phyloP scores from a whole-genome alignment of 2,329 filamentous ascomycete species.

The Hymenoscyphus fructigenus region DNA sequence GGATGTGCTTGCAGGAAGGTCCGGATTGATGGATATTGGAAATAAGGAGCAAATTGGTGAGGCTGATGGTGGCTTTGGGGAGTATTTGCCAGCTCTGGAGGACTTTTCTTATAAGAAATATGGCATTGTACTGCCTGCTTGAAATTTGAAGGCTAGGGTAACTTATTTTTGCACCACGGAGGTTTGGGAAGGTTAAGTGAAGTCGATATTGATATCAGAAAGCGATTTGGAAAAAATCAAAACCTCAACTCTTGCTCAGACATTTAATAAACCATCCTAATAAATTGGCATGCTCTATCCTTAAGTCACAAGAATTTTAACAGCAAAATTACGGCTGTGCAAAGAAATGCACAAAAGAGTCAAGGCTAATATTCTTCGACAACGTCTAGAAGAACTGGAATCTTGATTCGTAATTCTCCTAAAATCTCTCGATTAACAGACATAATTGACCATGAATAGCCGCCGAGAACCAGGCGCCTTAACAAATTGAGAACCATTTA shows the following conservation, averaged over 20 bases:
- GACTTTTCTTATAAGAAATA: slow-evolving; percentile 41
- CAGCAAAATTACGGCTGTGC: no score
- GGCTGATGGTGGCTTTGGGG: slow-evolving; percentile 59
- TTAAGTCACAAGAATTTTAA: no score
- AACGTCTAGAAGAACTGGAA: no score
- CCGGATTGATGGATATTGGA: slow-evolving; percentile 42
- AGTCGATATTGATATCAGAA: neutral
- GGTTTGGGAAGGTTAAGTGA: neutral
- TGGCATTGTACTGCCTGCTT: neutral
- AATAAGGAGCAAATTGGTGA: slow-evolving; percentile 61
- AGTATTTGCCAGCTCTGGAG: slow-evolving; percentile 51
- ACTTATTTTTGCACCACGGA: neutral
- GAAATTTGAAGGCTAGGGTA: neutral
- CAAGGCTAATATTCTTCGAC: no score
- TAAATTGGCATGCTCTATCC: no score
- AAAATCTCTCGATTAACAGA: no score
- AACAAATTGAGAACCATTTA: neutral
- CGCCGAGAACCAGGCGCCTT: neutral
- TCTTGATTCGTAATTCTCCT: no score
- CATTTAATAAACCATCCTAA: neutral
- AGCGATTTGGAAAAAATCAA: neutral
- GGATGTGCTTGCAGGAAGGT: slow-evolving; percentile 77
- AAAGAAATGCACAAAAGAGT: no score
- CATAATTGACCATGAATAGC: no score
- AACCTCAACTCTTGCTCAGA: neutral